Percentiles rank a stretch among this genome's conserved stretches.
Conservation (phyloP, 768 basidiomycete species). For the Trametes maxima region DNA sequence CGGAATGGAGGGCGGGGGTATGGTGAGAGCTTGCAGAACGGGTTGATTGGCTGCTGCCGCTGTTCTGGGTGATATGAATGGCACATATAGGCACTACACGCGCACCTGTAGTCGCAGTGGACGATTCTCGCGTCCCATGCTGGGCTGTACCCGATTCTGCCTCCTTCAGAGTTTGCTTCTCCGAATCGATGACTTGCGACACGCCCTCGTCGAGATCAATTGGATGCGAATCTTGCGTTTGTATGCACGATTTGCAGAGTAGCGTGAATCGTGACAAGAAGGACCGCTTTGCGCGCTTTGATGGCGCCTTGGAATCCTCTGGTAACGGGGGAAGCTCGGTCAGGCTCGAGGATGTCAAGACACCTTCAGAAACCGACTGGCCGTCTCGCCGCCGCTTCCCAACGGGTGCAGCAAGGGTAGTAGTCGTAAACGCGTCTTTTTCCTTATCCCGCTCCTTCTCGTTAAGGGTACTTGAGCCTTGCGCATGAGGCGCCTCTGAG, state of each 20-base stretch:
- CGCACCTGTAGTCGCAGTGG: conserved; percentile 28
- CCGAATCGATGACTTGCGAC: conserved; percentile 33
- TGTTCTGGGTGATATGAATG: conserved; percentile 1
- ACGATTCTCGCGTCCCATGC: conserved; percentile 25
- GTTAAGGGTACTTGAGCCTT: background rate
- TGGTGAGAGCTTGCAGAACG: conserved; percentile 14
- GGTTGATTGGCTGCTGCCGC: conserved; percentile 11
- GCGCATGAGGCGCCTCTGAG: conserved; percentile 4
- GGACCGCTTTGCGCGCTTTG: conserved; percentile 47
- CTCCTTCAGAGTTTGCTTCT: conserved; percentile 28
- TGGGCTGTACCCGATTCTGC: conserved; percentile 9
- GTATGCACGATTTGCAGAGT: conserved; percentile 64
- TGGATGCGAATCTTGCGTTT: conserved; percentile 53
- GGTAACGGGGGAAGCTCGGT: conserved; percentile 27
- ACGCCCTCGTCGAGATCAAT: conserved; percentile 38
- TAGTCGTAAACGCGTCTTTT: conserved; percentile 39
- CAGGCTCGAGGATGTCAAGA: conserved; percentile 33
- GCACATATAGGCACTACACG: background rate
- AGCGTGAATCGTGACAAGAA: conserved; percentile 60
- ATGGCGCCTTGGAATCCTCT: conserved; percentile 29
- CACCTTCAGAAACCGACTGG: conserved; percentile 33
- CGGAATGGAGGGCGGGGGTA: conserved; percentile 25
- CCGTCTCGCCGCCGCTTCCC: conserved; percentile 35
- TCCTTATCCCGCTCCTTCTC: conserved; percentile 43
- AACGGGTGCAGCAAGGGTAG: conserved; percentile 40